Conservation (phyloP, 2,329 filamentous ascomycete species). For the Fusarium sororula region DNA sequence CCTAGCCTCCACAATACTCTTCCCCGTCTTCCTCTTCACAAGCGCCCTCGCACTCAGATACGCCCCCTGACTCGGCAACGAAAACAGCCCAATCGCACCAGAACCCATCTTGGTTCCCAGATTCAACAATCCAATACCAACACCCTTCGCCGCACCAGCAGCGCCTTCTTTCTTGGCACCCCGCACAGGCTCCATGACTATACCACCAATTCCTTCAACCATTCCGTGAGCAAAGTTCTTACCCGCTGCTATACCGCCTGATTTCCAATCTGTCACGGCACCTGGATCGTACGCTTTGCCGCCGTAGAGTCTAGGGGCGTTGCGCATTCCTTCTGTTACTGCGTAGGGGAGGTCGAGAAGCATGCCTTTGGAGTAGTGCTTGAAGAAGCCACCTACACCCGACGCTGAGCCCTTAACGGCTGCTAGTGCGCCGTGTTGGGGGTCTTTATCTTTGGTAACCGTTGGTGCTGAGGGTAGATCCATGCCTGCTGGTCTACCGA, state of each 20-base stretch:
- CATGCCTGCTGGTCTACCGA: background rate
- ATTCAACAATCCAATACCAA: conserved; percentile 11
- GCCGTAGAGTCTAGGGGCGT: conserved; percentile 24
- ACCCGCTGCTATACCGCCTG: background rate
- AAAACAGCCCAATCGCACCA: background rate
- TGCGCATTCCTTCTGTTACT: conserved; percentile 30
- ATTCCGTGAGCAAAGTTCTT: conserved; percentile 23
- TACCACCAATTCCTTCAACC: conserved; percentile 6
- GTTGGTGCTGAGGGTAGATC: background rate
- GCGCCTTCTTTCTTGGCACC: conserved; percentile 5
- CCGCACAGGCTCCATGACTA: conserved; percentile 13
- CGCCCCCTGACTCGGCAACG: background rate
- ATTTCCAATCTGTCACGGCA: conserved; percentile 12
- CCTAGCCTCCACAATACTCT: background rate
- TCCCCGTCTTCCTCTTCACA: background rate
- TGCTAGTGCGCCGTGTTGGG: conserved; percentile 5
- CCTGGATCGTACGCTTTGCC: conserved; percentile 12
- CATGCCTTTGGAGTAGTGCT: conserved; percentile 20
- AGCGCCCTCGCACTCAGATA: conserved; percentile 4
- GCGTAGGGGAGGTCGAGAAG: conserved; percentile 27
- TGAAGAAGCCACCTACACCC: conserved; percentile 22
- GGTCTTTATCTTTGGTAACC: background rate
- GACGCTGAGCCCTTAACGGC: conserved; percentile 17
- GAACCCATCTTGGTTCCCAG: background rate
- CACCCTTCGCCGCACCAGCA: conserved; percentile 7